Base-by-base conservation (phyloP, 129 eudicot species). In the Tagetes erecta region DNA sequence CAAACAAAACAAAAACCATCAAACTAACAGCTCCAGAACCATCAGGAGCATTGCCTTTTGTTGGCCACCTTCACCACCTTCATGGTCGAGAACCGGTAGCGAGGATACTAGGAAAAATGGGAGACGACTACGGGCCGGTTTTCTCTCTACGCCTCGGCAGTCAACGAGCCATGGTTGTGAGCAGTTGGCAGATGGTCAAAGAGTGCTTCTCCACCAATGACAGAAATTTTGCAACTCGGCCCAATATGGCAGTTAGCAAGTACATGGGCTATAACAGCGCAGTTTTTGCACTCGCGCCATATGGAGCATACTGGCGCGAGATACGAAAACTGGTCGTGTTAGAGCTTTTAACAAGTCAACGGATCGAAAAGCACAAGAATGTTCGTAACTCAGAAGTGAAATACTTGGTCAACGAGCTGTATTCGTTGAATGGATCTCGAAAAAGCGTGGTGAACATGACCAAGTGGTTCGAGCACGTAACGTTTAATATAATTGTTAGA, bases 271-370 rank as follows among this genome's bases (percentile, higher is more conserved):
- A 89, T 34, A 68, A 76, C 45, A 31, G 64, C 14, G 85, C 91
- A 2, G 62, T 45, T 27, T 89, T 89, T 44, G 83, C 86, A 8
- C 57, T 86, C 1, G 85, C 89, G 3, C 89, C 91, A 2, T 86
- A 89, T 4, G 96, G 96, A 44, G 80, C 86, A 3, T 89, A 84
- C 53, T 89, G 91, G 91, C 83, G 89, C 2, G 84, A 86, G 38
- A 68, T 89, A 1, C 72, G 89, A 39, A 89, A 86, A 36, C 3
- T 86, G 82, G 91, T 82, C 68, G 84, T 83, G 46, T 71, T 84
- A 5, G 79, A 86, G 75, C 84, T 89, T 59, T 75, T 89, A 5
- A 84, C 86, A 1, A 73, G 45, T 71, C 81, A 78, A 13, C 81
- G 82, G n/a, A 78, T 82, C 6, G 86, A 82, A 70, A 80, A 82